Evolutionary conservation across 257 asterid species (phyloP), one percentile per base, ranked within the genome.

Genomic region (Forsythia suspensa): DNA sequence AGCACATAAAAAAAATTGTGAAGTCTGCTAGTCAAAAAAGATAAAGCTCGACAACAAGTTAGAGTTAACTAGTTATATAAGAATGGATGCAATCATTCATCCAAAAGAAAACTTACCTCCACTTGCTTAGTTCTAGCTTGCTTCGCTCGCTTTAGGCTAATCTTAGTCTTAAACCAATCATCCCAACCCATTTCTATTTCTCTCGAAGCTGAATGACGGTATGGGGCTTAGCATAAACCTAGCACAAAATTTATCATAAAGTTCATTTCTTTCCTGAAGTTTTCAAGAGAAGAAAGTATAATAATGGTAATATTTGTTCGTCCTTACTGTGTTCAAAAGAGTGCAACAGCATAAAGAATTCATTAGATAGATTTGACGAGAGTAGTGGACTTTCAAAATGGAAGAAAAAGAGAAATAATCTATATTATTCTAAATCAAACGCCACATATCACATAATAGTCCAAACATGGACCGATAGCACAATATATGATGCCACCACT

Each of bases 91-190:
- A 57, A 39, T 46, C 57, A 20, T 73, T 11, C 13, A 66, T 44
- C 18, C n/a, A 38, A 11, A 71, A 46, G 21, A 40, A 68, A 57
- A 42, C 12, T 69, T 79, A 79, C 90, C 86, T 86, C 79, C 80
- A 52, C 7, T 24, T 86, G 82, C 74, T 79, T 88, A 0, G 78
- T 76, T 72, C 72, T 82, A 9, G 74, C 70, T 68, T 65, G 52
- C 87, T 89, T 92, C 20, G 78, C 71, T 75, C 81, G 82, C 85
- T 73, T 89, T 46, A 85, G 86, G 73, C 85, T 42, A 59, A 86
- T 82, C 21, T 83, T 75, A 42, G 78, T 73, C 78, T 86, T 90
- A 81, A 92, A 85, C 86, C 97, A 88, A 78, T 74, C 70, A 36
- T 90, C 87, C 42, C 88, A 83, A 67, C 88, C 94, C 97, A 89